A percentile compares a stretch with the other conserved stretches of the same genome.
Evolutionary conservation across 2,329 filamentous ascomycete species (phyloP).

Genomic region (Aspergillus unguis): DNA sequence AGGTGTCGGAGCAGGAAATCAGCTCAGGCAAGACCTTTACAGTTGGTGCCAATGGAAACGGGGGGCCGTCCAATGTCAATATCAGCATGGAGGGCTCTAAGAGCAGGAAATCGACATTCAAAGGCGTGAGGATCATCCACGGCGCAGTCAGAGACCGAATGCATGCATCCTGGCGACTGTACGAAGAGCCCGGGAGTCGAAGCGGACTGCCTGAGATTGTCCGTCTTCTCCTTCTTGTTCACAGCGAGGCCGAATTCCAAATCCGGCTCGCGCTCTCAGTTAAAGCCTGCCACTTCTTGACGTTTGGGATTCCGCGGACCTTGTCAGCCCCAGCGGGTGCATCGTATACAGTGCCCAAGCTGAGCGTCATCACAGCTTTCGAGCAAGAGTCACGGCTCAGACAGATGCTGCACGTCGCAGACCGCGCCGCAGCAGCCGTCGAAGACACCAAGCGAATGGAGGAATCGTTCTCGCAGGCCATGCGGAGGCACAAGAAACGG

Average conservation of each 20-base stretch:
- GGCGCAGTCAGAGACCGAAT: constrained; percentile 2
- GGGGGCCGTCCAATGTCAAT: constrained; percentile 7
- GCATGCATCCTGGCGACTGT: constrained; percentile 7
- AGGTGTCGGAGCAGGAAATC: constrained; percentile 8
- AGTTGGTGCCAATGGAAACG: background rate
- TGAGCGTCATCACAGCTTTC: background rate
- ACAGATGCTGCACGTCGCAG: constrained; percentile 4
- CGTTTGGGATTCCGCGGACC: constrained; percentile 7
- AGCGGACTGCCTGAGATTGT: constrained; percentile 9
- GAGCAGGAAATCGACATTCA: constrained; percentile 1
- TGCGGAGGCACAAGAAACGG: background rate
- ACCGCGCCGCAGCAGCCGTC: constrained; percentile 1
- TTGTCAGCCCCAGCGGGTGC: background rate
- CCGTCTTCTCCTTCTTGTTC: constrained; percentile 2
- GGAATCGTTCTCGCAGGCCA: background rate
- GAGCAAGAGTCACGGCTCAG: background rate
- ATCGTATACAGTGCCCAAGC: background rate
- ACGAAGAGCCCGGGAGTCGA: constrained; percentile 7
- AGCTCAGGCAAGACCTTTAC: constrained; percentile 6
- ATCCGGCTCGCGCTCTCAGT: background rate
- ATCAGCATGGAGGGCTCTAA: constrained; percentile 10
- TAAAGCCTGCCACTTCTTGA: constrained; percentile 5
- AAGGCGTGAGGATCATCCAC: constrained; percentile 7
- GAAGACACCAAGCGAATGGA: background rate
- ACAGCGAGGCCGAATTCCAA: constrained; percentile 1